These are phyloP conservation scores for Nissolia schottii DNA, from an alignment of 306 rosid species.

Conservation along the genomic window DNA sequence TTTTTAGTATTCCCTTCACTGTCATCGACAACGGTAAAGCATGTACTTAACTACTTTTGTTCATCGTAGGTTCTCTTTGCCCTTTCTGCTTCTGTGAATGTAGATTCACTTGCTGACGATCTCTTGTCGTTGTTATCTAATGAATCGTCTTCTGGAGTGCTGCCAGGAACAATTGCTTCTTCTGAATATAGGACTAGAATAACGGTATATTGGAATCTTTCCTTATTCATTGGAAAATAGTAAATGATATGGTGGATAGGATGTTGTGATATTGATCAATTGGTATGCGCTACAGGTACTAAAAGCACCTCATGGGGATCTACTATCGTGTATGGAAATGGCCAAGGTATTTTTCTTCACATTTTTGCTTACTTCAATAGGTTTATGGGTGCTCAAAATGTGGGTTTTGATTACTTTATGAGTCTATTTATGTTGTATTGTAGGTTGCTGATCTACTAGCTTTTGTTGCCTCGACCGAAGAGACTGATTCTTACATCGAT, in stretches of 20 bases:
- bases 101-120: constrained; percentile 62
- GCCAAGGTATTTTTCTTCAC: constrained; percentile 58
- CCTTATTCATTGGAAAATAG: background rate
- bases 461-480: constrained; percentile 81
- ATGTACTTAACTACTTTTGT: background rate
- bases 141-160: constrained; percentile 27
- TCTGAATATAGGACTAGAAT: constrained; percentile 70
- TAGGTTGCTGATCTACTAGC: constrained; percentile 93
- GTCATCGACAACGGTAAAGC: background rate
- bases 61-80: constrained; percentile 72
- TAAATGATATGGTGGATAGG: background rate
- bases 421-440: constrained; percentile 27
- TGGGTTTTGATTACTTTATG: constrained; percentile 1
- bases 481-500: constrained; percentile 58
- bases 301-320: constrained; percentile 88
- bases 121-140: constrained; percentile 51
- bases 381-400: background rate
- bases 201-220: constrained; percentile 45
- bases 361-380: background rate
- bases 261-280: constrained; percentile 1
- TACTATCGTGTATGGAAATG: constrained; percentile 83
- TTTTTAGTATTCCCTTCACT: background rate
- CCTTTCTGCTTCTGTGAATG: constrained; percentile 60
- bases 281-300: constrained; percentile 44
- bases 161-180: constrained; percentile 63